phyloP scores from a whole-genome alignment of 78 protist species.

The Tieghemostelium lacteum region DNA sequence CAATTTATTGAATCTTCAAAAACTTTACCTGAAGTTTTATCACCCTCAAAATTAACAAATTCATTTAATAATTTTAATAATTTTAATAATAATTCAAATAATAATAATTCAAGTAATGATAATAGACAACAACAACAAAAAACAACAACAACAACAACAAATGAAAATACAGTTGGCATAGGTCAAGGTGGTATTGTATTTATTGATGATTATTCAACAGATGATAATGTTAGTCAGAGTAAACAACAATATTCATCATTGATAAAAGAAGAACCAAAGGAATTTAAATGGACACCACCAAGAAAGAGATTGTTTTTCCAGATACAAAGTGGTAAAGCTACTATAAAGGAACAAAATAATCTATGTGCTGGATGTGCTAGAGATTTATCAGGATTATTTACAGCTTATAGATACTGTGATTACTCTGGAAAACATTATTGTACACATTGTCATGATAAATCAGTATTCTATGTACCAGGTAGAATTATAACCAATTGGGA shows the following conservation, averaged over 20 bases:
- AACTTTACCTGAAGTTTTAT: neutral
- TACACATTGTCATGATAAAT: conserved; percentile 32
- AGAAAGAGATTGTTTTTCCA: conserved; percentile 35
- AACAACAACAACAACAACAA: neutral
- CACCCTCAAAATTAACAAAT: neutral
- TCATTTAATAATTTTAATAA: neutral
- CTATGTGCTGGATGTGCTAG: conserved; percentile 16
- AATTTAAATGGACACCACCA: conserved; percentile 35
- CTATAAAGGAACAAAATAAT: conserved; percentile 28
- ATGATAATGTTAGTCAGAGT: neutral
- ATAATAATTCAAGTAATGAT: no score
- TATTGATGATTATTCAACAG: conserved; percentile 9
- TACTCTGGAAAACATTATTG: conserved; percentile 62
- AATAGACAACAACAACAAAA: neutral
- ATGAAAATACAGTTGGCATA: neutral
- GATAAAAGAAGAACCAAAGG: neutral
- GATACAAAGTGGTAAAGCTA: neutral
- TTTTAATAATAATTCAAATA: no score
- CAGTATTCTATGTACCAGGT: conserved; percentile 19
- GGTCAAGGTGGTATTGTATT: neutral
- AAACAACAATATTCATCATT: neutral
- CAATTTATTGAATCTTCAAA: neutral
- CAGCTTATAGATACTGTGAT: conserved; percentile 27
- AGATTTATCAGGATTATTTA: conserved; percentile 12
- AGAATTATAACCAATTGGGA: conserved; percentile 47